Base-by-base conservation (phyloP, 768 basidiomycete species). In the Porphyrellus cyaneotinctus region DNA sequence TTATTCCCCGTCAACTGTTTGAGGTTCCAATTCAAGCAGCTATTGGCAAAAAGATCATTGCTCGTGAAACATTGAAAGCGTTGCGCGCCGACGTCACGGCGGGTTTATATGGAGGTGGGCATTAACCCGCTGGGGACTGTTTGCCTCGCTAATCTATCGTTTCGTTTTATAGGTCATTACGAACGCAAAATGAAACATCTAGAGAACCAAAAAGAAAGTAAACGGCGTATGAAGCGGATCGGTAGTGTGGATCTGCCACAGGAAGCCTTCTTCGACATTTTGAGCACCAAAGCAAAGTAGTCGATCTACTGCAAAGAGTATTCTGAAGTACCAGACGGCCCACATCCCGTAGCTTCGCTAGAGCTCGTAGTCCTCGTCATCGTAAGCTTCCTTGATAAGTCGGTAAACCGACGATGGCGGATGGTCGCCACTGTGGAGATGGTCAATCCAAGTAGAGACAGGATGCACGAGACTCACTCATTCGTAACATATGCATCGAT, bases 21-120 rank as follows among this genome's bases (percentile, higher is more conserved):
- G 95, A 97, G 70, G 85, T 97, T 12, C 88, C 95, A 2, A 97
- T 99, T 47, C 97, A 98, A 65, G 97, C 97, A 32, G 86, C 85
- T 1, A 78, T 97, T 17, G 95, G 95, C 14, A 83, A 80, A 58
- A 91, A 85, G 56, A 79, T 97, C 50, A 82, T 98, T 43, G 91
- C 95, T 4, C 81, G 95, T 26, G 93, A 95, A 67, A 95, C 87
- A 15, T 70, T 95, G 39, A 88, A 85, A 42, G 91, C 93, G 2
- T 70, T 91, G 61, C 83, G 91, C 30, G 89, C 91, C 23, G 91
- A 99, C 59, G 95, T 98, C 17, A 97, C 94, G 0, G 94, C 92
- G 17, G 93, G 93, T 3, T 72, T 97, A 42, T 95, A 97, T 60
- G 94, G 95, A 67, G 93, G 91, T 81, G 52, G 47, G 72, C 62